These are phyloP conservation scores for Candida jianshihensis DNA, from an alignment of 805 yeast species.

Conservation along the genomic window DNA sequence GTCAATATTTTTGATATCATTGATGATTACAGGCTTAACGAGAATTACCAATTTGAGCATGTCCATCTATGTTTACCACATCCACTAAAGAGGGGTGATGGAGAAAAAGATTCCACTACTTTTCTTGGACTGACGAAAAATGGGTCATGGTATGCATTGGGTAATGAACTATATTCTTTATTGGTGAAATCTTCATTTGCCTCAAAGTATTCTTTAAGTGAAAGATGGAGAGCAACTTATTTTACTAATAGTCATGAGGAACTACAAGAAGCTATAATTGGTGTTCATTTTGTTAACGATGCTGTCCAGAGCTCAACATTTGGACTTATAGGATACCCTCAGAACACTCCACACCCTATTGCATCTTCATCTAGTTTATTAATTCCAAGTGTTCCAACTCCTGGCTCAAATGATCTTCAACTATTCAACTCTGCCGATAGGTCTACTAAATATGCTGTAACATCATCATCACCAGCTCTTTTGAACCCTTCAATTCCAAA, in stretches of 20 bases:
- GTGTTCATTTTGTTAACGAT: slow-evolving; percentile 36
- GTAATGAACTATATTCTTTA: slow-evolving; percentile 71
- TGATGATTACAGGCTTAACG: slow-evolving; percentile 19
- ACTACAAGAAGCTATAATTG: slow-evolving; percentile 37
- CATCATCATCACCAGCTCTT: slow-evolving; percentile 13
- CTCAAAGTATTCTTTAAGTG: slow-evolving; percentile 46
- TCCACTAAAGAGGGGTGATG: slow-evolving; percentile 38
- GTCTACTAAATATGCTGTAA: not conserved
- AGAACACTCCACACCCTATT: slow-evolving; percentile 12
- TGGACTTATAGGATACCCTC: slow-evolving; percentile 15
- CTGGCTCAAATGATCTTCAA: slow-evolving; percentile 3
- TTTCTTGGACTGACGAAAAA: slow-evolving; percentile 57
- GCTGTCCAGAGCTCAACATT: slow-evolving; percentile 5
- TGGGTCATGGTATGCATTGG: slow-evolving; percentile 83
- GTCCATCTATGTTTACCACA: slow-evolving; percentile 58
- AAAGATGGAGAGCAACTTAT: slow-evolving; percentile 35
- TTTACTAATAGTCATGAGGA: slow-evolving; percentile 31
- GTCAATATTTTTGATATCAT: slow-evolving; percentile 76
- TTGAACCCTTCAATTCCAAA: slow-evolving; percentile 17
- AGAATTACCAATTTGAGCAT: slow-evolving; percentile 1
- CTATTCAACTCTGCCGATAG: not conserved
- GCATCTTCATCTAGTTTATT: slow-evolving; percentile 8
- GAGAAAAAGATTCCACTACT: slow-evolving; percentile 37
- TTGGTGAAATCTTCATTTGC: slow-evolving; percentile 73
- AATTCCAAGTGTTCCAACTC: slow-evolving; percentile 10